A percentile compares a stretch with the other conserved stretches of the same genome.
These are phyloP conservation scores for Dothideomycetes sp. DNA, from an alignment of 2,329 filamentous ascomycete genomes.

Conservation along the genomic window DNA sequence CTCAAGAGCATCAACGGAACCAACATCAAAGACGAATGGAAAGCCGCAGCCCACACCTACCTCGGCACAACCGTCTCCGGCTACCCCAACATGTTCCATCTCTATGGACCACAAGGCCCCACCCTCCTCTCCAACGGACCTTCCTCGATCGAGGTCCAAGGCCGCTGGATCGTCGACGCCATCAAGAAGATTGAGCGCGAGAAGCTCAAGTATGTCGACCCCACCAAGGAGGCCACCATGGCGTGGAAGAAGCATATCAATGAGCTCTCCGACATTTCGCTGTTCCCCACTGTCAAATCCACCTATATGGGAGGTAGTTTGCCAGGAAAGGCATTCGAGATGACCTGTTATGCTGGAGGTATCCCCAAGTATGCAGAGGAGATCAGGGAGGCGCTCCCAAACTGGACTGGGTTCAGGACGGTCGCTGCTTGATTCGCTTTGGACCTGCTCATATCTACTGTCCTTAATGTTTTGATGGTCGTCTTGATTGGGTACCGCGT, in stretches of 20 bases:
- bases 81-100: slow-evolving; percentile 31
- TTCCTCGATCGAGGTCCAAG: slow-evolving; percentile 30
- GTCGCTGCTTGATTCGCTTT: not conserved
- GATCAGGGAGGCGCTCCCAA: slow-evolving; percentile 14
- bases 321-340: slow-evolving; percentile 18
- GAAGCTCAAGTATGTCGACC: slow-evolving; percentile 18
- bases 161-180: slow-evolving; percentile 25
- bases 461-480: too few relatives aligned
- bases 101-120: slow-evolving; percentile 33
- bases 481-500: too few relatives aligned
- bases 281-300: slow-evolving; percentile 20
- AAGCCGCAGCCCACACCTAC: slow-evolving; percentile 22
- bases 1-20: slow-evolving; percentile 19
- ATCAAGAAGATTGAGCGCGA: slow-evolving; percentile 14
- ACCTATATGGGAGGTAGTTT: slow-evolving; percentile 18
- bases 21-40: slow-evolving; percentile 24
- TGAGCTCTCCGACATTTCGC: slow-evolving; percentile 14
- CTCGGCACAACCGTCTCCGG: slow-evolving; percentile 26
- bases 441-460: too few relatives aligned
- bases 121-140: slow-evolving; percentile 33
- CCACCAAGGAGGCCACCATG: slow-evolving; percentile 17
- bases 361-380: slow-evolving; percentile 17
- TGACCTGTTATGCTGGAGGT: slow-evolving; percentile 19
- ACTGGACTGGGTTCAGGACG: not conserved
- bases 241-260: slow-evolving; percentile 21